Base-by-base conservation (phyloP, 2,329 filamentous ascomycete species). In the Malbranchea zuffiana region DNA sequence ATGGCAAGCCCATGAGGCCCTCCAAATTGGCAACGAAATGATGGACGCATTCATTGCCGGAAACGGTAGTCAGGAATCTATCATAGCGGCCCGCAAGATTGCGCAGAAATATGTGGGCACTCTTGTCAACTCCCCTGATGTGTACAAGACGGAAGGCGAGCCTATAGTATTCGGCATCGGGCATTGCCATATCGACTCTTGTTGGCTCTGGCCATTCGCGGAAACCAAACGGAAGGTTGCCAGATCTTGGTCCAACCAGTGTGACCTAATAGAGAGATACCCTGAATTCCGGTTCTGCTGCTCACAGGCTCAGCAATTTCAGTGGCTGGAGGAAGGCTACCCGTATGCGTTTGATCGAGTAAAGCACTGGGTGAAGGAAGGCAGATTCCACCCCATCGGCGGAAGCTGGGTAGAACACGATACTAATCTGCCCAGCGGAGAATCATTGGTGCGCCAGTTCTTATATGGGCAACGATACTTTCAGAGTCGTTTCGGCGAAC, bases 401-500 rank as follows among this genome's bases (percentile, higher is more conserved):
- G 90, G 90, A 37, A 95, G 86, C 63, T 98, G 90, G 90, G 88
- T 98, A 11, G 90, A 98, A 56, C 90, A 98, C 54, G 90, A 98
- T 56, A 98, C 90, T 45, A 98, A 98, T 55, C 73, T 98, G 71
- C 90, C 90, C 0, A 88, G 86, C 51, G 90, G 90, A 32, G 90
- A 98, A 62, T 93, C 88, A 2, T 72, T 98, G 24, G 81, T 90
- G 31, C 77, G 90, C 27, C 90, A 98, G 56, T 98, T 98, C 55
- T 59, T 98, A 32, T 95, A 95, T 50, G 90, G 90, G 3, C 90
- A 98, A 57, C 74, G 90, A 26, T 93, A 88, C 65, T 98, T 94
- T 49, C 82, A 98, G 60, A 83, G 81, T 58, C 78, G 84, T 48
- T 98, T 98, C 56, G 90, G 90, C 28, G 74, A 82, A 51, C 77